Percentiles rank a stretch among this genome's conserved stretches.
These are phyloP conservation scores for Auricularia sp. DNA, from an alignment of 768 basidiomycete genomes.

Conservation along the genomic window DNA sequence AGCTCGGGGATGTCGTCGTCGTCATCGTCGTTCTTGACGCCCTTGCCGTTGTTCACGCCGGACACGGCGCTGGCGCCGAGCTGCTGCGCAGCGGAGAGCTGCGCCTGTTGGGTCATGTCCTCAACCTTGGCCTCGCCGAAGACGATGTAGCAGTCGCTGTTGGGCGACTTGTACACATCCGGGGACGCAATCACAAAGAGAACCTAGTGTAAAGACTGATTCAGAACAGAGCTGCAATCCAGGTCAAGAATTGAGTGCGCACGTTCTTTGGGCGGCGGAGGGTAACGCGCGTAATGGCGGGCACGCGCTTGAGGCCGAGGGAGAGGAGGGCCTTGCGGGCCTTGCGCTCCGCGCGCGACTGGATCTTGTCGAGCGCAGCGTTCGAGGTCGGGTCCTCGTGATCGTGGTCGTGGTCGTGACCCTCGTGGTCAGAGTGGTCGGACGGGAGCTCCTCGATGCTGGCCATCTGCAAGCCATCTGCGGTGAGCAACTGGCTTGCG, in stretches of 20 bases:
- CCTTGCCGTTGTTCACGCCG: conserved; percentile 42
- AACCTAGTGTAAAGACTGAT: conserved; percentile 35
- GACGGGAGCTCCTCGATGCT: conserved; percentile 77
- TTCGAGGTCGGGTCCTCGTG: conserved; percentile 76
- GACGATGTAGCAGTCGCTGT: conserved; percentile 97
- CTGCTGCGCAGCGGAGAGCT: conserved; percentile 71
- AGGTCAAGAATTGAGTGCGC: conserved; percentile 18
- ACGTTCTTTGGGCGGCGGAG: conserved; percentile 92
- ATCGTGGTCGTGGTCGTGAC: conserved; percentile 40
- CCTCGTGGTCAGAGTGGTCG: conserved; percentile 67
- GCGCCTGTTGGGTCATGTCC: conserved; percentile 76
- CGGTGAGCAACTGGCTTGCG: too few relatives aligned
- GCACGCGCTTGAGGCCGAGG: conserved; percentile 87
- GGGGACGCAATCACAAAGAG: conserved; percentile 89
- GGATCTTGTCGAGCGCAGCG: conserved; percentile 84
- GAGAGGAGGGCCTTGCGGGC: conserved; percentile 87
- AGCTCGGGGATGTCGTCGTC: conserved; percentile 76
- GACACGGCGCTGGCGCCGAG: conserved; percentile 36
- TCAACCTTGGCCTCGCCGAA: conserved; percentile 98
- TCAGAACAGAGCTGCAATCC: conserved; percentile 1
- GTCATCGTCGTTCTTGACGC: conserved; percentile 36
- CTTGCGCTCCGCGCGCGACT: conserved; percentile 90
- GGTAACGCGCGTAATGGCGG: conserved; percentile 89
- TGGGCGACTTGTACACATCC: conserved; percentile 95
- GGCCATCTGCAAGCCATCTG: conserved; percentile 23